A percentile compares a stretch with the other conserved stretches of the same genome.
These are phyloP conservation scores for Chrysoporthe deuterocubensis DNA, from an alignment of 2,329 filamentous ascomycete genomes.

Conservation along the genomic window DNA sequence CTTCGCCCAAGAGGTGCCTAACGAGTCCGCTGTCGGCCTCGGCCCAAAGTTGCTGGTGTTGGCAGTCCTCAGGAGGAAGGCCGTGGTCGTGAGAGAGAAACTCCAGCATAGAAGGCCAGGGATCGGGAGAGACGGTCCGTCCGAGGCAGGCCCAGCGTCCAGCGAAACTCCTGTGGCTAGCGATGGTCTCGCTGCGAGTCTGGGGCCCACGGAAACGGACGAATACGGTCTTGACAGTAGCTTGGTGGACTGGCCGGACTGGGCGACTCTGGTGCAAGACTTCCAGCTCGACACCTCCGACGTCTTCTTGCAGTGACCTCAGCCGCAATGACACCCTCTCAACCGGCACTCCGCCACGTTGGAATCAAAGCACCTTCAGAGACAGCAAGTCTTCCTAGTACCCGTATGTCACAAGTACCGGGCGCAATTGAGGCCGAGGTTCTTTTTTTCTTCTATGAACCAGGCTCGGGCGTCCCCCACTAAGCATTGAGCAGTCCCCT, in stretches of 20 bases:
- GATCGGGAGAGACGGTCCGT: background rate
- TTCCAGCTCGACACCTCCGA: slow-evolving; percentile 16
- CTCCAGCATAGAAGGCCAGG: background rate
- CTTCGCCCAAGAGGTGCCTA: background rate
- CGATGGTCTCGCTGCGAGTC: background rate
- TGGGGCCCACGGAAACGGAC: background rate
- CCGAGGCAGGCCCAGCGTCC: background rate
- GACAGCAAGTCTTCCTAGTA: no score
- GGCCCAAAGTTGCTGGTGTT: slow-evolving; percentile 15
- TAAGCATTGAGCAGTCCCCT: no score
- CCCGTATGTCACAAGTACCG: no score
- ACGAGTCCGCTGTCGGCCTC: background rate
- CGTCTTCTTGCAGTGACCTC: slow-evolving; percentile 9
- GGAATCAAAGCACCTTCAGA: background rate
- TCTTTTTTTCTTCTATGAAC: no score
- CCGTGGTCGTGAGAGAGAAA: slow-evolving; percentile 1
- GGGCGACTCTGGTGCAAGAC: slow-evolving; percentile 13
- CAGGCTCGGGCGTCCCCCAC: no score
- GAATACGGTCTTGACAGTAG: background rate
- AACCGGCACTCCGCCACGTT: background rate
- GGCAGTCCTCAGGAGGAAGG: slow-evolving; percentile 3
- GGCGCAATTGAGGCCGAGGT: no score
- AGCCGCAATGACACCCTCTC: background rate
- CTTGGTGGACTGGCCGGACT: slow-evolving; percentile 15
- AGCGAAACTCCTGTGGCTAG: background rate